These are phyloP conservation scores for Lipomyces sp. DNA, from an alignment of 805 yeast genomes.

Conservation along the genomic window DNA sequence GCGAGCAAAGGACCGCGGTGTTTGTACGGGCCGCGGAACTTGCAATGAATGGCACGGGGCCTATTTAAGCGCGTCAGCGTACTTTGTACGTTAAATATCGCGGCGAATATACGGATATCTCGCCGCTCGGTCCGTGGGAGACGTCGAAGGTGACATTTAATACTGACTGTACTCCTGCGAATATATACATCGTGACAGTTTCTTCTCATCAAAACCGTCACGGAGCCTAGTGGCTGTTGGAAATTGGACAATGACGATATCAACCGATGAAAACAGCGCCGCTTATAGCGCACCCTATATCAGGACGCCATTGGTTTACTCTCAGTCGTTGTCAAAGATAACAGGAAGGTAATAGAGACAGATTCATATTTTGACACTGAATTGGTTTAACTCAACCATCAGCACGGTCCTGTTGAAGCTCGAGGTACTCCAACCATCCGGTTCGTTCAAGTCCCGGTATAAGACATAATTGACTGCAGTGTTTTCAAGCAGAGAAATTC, in stretches of 20 bases:
- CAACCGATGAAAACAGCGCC: neutral
- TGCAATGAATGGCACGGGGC: no score
- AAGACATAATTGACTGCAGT: neutral
- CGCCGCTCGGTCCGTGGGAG: neutral
- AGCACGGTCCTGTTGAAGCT: conserved; percentile 72
- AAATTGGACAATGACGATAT: neutral
- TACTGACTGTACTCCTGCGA: neutral
- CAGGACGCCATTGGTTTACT: conserved; percentile 70
- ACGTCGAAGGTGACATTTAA: no score
- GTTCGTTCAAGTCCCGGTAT: conserved; percentile 81
- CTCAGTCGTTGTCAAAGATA: conserved; percentile 72
- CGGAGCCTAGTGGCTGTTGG: neutral
- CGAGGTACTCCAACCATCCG: conserved; percentile 87
- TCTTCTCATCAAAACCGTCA: neutral
- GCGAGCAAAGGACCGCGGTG: no score
- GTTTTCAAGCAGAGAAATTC: neutral
- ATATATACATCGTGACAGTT: neutral
- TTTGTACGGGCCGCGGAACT: no score
- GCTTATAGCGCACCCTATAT: conserved; percentile 14
- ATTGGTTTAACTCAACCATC: neutral
- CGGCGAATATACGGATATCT: no score
- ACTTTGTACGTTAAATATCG: no score
- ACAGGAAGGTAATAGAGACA: conserved; percentile 53
- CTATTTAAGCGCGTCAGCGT: no score
- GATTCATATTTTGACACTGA: neutral